Evolutionary conservation across 176 grass and related monocot species (phyloP), one percentile per base, ranked within the genome.

Genomic region (Oryza officinalis): DNA sequence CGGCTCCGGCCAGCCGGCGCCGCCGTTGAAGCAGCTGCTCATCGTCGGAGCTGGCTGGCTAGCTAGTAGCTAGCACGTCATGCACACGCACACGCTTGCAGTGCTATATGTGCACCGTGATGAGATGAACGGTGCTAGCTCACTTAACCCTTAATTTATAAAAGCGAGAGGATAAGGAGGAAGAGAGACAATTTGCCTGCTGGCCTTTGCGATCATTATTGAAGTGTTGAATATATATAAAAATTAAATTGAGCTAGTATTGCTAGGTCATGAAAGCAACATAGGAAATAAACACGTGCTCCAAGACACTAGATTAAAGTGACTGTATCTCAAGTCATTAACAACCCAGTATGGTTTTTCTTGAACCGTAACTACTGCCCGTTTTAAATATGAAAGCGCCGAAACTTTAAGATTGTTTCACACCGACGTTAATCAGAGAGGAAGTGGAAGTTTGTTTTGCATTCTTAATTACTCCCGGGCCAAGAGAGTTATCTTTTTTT

Each of bases 1-100:
- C 5, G 92, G 85, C 87, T 97, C 94, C 67, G 89, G 92, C 94
- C 94, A 97, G 71, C 86, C 92, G 65, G 85, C 81, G 73, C 82
- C 81, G 45, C 90, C 75, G 80, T 94, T 89, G 89, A 89, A 92
- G 81, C 87, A 89, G 86, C 72, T 78, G 47, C 61, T 33, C 66
- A 81, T 92, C 52, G 52, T 57, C 45, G 72, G 72, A 20, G 33
- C 35, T 63, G 71, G 1, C 9, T 41, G 40, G 8, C 10, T 41
- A 41, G 67, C 65, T 0, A 6, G n/a, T 14, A 54, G 50, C 50
- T 63, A 82, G 33, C 23, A 49, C 13, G 5, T 11, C 64, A 33
- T 65, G 27, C 77, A 64, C 70, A 77, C 44, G 32, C 15, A n/a
- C 52, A 35, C 47, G 69, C 33, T 22, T n/a, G 80, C 44, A 37